These are phyloP conservation scores for Skeletonema grethae DNA, from an alignment of 108 stramenopile species.

Conservation along the genomic window DNA sequence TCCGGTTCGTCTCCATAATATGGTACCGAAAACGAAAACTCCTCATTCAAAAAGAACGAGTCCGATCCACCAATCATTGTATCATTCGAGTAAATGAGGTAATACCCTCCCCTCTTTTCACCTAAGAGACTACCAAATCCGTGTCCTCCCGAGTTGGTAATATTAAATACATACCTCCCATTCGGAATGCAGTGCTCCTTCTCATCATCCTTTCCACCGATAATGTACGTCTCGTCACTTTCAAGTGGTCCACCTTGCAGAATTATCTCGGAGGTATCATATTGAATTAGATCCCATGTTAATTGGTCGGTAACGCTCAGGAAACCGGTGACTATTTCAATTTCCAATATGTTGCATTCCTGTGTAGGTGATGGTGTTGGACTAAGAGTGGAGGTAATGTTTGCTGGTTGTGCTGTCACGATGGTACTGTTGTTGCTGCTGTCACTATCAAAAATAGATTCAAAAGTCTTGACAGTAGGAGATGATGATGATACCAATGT, in stretches of 20 bases:
- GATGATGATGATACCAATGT: not conserved
- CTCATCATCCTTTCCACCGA: not conserved
- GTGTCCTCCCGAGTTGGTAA: constrained; percentile 2
- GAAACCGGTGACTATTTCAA: not conserved
- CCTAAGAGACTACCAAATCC: not conserved
- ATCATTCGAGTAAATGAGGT: not conserved
- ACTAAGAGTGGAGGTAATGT: not conserved
- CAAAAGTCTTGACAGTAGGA: not conserved
- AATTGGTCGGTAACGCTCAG: not conserved
- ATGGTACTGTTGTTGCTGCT: not conserved
- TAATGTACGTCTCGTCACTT: not conserved
- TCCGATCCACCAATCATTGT: not conserved
- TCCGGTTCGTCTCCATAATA: not conserved
- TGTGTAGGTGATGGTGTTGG: not conserved
- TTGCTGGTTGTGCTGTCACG: not conserved
- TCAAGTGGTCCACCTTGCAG: not conserved
- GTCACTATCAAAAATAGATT: no score
- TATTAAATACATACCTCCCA: not conserved
- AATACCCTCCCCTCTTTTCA: constrained; percentile 1
- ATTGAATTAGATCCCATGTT: not conserved
- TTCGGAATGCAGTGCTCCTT: not conserved
- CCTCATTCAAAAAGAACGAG: not conserved
- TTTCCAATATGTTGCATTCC: not conserved
- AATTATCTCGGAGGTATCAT: not conserved
- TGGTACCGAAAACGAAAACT: constrained; percentile 1